Percentiles rank a stretch among this genome's conserved stretches.
Evolutionary conservation across 2,329 filamentous ascomycete genomes (phyloP).

Genomic region (Aspergillus eucalypticola): DNA sequence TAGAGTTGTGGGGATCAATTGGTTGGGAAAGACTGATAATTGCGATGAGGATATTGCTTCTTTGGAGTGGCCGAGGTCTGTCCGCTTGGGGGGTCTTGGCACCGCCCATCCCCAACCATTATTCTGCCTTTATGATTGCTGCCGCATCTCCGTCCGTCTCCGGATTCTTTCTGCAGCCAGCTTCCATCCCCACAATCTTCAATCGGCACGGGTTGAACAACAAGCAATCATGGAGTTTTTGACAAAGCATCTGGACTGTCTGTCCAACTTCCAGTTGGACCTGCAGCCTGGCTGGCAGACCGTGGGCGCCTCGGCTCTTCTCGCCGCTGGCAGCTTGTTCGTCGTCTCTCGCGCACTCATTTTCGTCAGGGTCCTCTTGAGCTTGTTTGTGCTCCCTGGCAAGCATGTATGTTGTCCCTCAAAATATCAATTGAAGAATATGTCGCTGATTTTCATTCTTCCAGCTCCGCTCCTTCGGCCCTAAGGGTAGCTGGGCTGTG

Average conservation of each 20-base stretch:
- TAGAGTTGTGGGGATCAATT: background rate
- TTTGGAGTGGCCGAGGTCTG: background rate
- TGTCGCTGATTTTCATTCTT: slow-evolving; percentile 15
- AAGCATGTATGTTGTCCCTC: slow-evolving; percentile 43
- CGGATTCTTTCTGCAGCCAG: slow-evolving; percentile 7
- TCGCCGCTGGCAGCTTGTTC: slow-evolving; percentile 59
- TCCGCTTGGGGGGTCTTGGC: background rate
- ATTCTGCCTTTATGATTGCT: no score
- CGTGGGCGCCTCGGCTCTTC: slow-evolving; percentile 36
- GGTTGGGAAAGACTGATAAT: background rate
- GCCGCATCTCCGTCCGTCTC: background rate
- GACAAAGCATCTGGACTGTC: slow-evolving; percentile 31
- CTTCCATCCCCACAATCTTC: background rate
- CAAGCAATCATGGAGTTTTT: slow-evolving; percentile 35
- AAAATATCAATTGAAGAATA: background rate
- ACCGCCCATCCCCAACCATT: slow-evolving; percentile 7
- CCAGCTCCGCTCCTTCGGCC: slow-evolving; percentile 85
- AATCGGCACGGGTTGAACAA: background rate
- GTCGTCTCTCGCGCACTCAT: slow-evolving; percentile 59
- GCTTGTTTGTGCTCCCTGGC: slow-evolving; percentile 65
- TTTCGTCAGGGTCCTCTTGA: slow-evolving; percentile 63
- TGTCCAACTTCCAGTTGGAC: slow-evolving; percentile 38
- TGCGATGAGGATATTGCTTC: background rate
- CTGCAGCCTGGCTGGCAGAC: slow-evolving; percentile 40
- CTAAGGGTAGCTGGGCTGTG: slow-evolving; percentile 89